A percentile compares a stretch with the other conserved stretches of the same genome.
phyloP scores from a whole-genome alignment of 331 rosid genomes.

The Acacia pycnantha region DNA sequence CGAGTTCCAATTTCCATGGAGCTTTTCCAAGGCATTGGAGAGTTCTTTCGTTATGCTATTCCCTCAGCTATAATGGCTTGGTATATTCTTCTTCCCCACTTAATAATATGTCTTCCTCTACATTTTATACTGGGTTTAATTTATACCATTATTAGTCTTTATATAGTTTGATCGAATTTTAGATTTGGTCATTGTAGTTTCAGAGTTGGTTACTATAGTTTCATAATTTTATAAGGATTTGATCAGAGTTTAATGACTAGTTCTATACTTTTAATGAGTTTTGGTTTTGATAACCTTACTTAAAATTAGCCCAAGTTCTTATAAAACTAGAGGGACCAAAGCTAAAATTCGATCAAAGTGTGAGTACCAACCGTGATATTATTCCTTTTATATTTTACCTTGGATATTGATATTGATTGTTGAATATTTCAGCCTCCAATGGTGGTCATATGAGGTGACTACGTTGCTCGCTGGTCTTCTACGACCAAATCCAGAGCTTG shows the following conservation, averaged over 20 bases:
- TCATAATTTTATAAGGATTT: too few relatives aligned
- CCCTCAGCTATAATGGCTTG: background rate
- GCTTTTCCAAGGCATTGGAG: background rate
- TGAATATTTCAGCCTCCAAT: background rate
- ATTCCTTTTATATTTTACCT: background rate
- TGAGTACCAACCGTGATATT: too few relatives aligned
- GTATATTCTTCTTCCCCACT: background rate
- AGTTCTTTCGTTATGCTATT: background rate
- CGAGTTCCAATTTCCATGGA: background rate
- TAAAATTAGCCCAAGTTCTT: too few relatives aligned
- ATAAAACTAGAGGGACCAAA: too few relatives aligned
- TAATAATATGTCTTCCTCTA: background rate
- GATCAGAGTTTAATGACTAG: too few relatives aligned
- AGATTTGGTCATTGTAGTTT: too few relatives aligned
- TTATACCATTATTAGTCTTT: too few relatives aligned
- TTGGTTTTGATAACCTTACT: too few relatives aligned
- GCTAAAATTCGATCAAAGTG: too few relatives aligned
- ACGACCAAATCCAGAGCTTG: background rate
- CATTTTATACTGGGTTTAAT: background rate
- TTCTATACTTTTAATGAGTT: too few relatives aligned
- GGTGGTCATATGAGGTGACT: background rate
- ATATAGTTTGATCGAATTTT: too few relatives aligned
- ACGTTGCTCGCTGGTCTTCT: background rate
- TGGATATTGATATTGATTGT: background rate
- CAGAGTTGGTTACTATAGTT: too few relatives aligned